A percentile compares a stretch with the other conserved stretches of the same genome.
These are phyloP conservation scores for Microthlaspi erraticum DNA, from an alignment of 345 rosid species.

Conservation along the genomic window DNA sequence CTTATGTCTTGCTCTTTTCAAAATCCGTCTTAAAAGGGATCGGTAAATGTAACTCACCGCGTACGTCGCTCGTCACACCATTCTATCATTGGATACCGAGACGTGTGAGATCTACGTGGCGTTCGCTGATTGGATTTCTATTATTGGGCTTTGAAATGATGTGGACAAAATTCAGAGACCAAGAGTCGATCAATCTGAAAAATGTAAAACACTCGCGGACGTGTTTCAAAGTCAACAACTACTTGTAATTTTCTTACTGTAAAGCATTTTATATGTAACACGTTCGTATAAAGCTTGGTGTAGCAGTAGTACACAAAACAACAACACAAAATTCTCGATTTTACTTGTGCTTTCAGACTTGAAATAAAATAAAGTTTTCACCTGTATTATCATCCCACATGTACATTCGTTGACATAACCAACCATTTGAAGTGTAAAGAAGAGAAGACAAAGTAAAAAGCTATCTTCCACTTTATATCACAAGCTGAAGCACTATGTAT, in stretches of 20 bases:
- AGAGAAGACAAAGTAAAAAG: constrained; percentile 19
- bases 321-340: not conserved
- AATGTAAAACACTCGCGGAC: not conserved
- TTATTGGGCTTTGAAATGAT: not conserved
- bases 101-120: constrained; percentile 33
- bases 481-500: constrained; percentile 35
- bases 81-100: constrained; percentile 20
- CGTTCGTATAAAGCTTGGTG: not conserved
- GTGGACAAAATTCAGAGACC: not conserved
- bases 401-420: not conserved
- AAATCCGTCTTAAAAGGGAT: constrained; percentile 5
- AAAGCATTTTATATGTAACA: not conserved
- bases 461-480: constrained; percentile 37
- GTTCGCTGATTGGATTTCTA: not conserved
- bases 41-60: constrained; percentile 17
- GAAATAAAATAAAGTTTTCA: not conserved
- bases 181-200: not conserved
- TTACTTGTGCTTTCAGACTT: not conserved
- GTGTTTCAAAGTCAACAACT: constrained; percentile 24
- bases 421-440: not conserved
- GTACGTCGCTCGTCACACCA: not conserved
- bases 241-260: too few species aligned
- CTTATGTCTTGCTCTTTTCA: not conserved
- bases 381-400: not conserved
- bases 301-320: too few species aligned